Percentiles rank a stretch among this genome's conserved stretches.
Evolutionary conservation across 202 grass and related monocot species (phyloP).

Genomic region (Hordeum pubiflorum): DNA sequence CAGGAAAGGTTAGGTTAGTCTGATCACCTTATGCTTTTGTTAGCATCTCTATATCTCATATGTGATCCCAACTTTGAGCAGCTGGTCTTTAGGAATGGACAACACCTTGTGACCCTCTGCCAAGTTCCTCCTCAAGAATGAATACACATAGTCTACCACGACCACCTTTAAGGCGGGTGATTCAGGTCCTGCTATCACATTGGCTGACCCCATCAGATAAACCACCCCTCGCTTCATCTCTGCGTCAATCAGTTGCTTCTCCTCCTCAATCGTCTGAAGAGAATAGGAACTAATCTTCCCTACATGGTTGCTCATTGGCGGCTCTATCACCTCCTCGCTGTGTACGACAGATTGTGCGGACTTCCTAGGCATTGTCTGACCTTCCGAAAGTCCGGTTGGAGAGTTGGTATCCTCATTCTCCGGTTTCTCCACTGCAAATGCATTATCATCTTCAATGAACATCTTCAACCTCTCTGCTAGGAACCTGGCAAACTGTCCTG

Average conservation of each 20-base stretch:
- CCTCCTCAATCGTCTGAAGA: slow-evolving; percentile 13
- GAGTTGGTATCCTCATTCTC: background rate
- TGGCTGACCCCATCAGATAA: slow-evolving; percentile 61
- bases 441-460: slow-evolving; percentile 50
- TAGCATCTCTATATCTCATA: slow-evolving; percentile 49
- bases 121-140: slow-evolving; percentile 64
- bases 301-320: slow-evolving; percentile 20
- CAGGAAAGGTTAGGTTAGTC: slow-evolving; percentile 2
- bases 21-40: background rate
- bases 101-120: slow-evolving; percentile 41
- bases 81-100: slow-evolving; percentile 53
- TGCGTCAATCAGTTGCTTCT: slow-evolving; percentile 33
- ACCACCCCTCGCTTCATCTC: slow-evolving; percentile 56
- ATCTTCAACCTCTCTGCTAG: slow-evolving; percentile 54
- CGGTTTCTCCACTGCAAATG: slow-evolving; percentile 13
- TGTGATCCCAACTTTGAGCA: slow-evolving; percentile 62
- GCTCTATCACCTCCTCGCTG: slow-evolving; percentile 30
- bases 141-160: slow-evolving; percentile 48
- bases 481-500: slow-evolving; percentile 42
- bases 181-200: slow-evolving; percentile 29
- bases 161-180: slow-evolving; percentile 50
- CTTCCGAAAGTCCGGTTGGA: background rate
- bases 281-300: slow-evolving; percentile 22
- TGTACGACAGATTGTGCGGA: slow-evolving; percentile 20
- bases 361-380: background rate